A percentile compares a stretch with the other conserved stretches of the same genome.
Conservation (phyloP, 371 early-diverging fungal species). For the Mortierella sp. region DNA sequence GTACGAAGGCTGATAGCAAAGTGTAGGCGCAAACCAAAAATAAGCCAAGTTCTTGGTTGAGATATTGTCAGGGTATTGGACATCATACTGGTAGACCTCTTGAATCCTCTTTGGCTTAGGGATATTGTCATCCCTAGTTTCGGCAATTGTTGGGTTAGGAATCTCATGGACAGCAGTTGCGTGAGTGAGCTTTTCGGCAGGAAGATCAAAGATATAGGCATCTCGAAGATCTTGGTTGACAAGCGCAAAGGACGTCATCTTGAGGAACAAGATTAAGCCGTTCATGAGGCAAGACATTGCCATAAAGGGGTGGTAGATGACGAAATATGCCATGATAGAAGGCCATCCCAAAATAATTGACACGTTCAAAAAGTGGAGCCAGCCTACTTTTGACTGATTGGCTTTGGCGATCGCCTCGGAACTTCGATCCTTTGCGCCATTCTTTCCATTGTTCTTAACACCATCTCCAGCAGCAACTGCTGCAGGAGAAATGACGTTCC, state of each 20-base stretch:
- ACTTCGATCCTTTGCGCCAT: background rate
- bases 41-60: slow-evolving; percentile 76
- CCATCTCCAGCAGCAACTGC: slow-evolving; percentile 25
- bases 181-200: slow-evolving; percentile 28
- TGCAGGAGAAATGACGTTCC: background rate
- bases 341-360: slow-evolving; percentile 71
- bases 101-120: slow-evolving; percentile 1
- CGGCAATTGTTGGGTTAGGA: slow-evolving; percentile 2
- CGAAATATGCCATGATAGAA: slow-evolving; percentile 76
- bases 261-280: slow-evolving; percentile 79
- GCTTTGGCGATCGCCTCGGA: slow-evolving; percentile 22
- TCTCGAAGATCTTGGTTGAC: slow-evolving; percentile 78
- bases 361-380: slow-evolving; percentile 72
- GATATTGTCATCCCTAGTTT: background rate
- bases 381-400: slow-evolving; percentile 36
- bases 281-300: slow-evolving; percentile 73
- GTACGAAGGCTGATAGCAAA: slow-evolving; percentile 93
- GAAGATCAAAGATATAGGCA: slow-evolving; percentile 53
- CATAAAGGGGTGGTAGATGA: slow-evolving; percentile 81
- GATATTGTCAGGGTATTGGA: slow-evolving; percentile 84
- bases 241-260: slow-evolving; percentile 82
- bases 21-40: slow-evolving; percentile 88
- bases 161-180: slow-evolving; percentile 37
- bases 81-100: slow-evolving; percentile 60
- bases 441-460: background rate